These are phyloP conservation scores for Triticum turgidum DNA, from an alignment of 176 grass and related monocot species.

Conservation along the genomic window DNA sequence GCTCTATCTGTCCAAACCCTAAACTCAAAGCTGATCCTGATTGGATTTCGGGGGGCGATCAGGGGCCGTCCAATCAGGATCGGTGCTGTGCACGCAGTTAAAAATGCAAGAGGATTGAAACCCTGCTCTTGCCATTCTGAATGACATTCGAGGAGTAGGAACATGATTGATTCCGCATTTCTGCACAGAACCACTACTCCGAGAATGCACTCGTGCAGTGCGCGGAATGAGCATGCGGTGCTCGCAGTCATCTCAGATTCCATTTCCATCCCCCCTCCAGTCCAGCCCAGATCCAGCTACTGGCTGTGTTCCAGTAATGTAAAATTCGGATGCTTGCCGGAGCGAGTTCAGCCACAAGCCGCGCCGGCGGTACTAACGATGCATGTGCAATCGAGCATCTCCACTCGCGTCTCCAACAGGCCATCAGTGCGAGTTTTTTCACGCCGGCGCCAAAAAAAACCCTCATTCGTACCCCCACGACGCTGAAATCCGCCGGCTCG, in stretches of 20 bases:
- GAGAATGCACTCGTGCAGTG: background rate
- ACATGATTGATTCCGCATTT: slow-evolving; percentile 19
- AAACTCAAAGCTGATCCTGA: background rate
- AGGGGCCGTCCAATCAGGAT: too few relatives aligned
- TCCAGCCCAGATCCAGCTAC: background rate
- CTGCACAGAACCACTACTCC: background rate
- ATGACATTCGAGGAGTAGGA: background rate
- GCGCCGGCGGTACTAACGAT: background rate
- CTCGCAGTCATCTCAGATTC: slow-evolving; percentile 36
- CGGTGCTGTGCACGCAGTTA: too few relatives aligned
- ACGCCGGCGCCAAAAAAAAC: too few relatives aligned
- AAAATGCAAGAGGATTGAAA: background rate
- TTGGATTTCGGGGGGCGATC: background rate
- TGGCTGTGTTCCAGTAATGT: background rate
- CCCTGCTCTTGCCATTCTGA: background rate
- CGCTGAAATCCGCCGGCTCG: too few relatives aligned
- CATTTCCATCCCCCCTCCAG: background rate
- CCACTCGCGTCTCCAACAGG: too few relatives aligned
- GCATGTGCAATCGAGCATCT: too few relatives aligned
- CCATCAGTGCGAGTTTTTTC: too few relatives aligned
- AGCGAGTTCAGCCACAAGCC: slow-evolving; percentile 11
- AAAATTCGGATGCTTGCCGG: background rate
- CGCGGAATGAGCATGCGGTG: slow-evolving; percentile 50
- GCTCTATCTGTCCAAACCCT: background rate
- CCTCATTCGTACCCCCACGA: too few relatives aligned